Evolutionary conservation across 1,139 yeast genomes (phyloP), one percentile per base, ranked within the genome.

Genomic region (Pneumocystis murina): DNA sequence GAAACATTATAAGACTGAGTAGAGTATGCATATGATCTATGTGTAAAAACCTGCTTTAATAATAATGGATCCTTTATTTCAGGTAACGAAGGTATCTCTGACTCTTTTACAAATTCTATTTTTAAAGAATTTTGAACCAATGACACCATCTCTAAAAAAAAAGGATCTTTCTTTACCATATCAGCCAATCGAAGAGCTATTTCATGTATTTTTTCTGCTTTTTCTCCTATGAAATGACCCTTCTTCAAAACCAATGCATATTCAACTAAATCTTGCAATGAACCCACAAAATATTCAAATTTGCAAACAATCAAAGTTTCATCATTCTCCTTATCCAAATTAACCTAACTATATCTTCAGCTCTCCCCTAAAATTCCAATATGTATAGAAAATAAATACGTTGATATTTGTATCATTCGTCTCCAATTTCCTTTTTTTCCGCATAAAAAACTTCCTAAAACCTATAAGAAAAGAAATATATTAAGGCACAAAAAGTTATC

Each of bases 11-110:
- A 41, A 20, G 35, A 59, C 43, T 59, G 36, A 38, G 59, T 59
- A n/a, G 36, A 61, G 35, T 62, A 82, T 36, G 85, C 81, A 6
- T 83, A 78, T 0, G 97, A 90, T 68, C 84, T 84, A 73, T 92
- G 97, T 33, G 86, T 82, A 71, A 90, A 92, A 0, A 90, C 96
- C 63, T 87, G 80, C 14, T 84, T 83, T 66, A 79, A 77, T 30
- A 91, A 79, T 5, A 77, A 78, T 0, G 81, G 80, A 70, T 86
- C 82, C 8, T 77, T 74, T 62, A 92, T 87, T 35, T 74, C 74
- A 0, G 97, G 97, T 35, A 91, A 74, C 6, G 78, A 78, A 1
- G 97, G 97, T 0, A 83, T 85, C 63, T 67, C 67, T 38, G 55
- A 59, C 16, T 60, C 66, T 12, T 60, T 60, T 57, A 57, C 61